Conservation (phyloP, 129 eudicot species). For the Ambrosia artemisiifolia region DNA sequence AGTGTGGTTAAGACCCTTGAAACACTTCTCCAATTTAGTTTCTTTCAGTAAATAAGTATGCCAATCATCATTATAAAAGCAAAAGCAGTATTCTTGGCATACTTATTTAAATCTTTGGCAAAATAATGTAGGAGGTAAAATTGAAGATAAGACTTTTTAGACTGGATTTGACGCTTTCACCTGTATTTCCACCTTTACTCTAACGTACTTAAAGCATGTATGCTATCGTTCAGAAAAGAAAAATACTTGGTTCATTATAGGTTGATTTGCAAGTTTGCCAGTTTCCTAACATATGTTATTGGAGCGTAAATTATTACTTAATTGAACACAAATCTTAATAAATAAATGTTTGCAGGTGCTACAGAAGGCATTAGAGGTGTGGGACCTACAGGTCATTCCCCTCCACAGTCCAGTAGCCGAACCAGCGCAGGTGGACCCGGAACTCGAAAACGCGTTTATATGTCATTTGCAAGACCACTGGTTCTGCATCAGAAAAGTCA, state of each 20-base stretch:
- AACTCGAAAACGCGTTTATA: constrained; percentile 80
- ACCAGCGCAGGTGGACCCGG: constrained; percentile 96
- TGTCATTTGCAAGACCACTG: constrained; percentile 96
- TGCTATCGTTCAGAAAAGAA: neutral
- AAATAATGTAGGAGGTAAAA: no score
- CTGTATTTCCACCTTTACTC: neutral
- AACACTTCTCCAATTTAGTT: no score
- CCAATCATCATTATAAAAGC: no score
- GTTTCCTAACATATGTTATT: constrained; percentile 2
- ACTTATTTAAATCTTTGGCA: no score
- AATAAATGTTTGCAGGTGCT: constrained; percentile 55
- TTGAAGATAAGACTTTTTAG: no score
- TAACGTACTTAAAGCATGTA: neutral
- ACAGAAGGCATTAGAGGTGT: constrained; percentile 92
- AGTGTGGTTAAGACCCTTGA: no score
- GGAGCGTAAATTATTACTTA: neutral
- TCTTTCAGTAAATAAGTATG: no score
- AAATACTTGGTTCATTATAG: neutral
- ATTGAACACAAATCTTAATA: neutral
- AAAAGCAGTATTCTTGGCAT: no score
- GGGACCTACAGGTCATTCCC: constrained; percentile 95
- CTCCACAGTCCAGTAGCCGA: constrained; percentile 91
- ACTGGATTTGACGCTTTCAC: no score
- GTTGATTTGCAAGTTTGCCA: neutral
- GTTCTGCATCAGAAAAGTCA: constrained; percentile 94